Evolutionary conservation across 164 flowering plant genomes (phyloP), one percentile per base, ranked within the genome.

Genomic region (Vitis riparia): DNA sequence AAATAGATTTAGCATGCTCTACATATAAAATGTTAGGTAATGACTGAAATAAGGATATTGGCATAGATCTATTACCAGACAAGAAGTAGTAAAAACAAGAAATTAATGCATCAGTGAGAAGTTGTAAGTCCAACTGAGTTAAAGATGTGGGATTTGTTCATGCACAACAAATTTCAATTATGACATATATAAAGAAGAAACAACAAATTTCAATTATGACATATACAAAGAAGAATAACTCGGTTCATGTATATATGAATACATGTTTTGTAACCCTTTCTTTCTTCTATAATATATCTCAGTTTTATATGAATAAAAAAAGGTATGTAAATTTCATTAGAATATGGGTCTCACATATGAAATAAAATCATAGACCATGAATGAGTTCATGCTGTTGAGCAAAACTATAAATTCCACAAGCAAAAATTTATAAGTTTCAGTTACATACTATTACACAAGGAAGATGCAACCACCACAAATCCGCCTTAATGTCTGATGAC

Each of bases 381-480:
- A 1, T 19, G 17, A 11, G 14, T 8, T 13, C 32, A 55, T 55
- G 59, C 14, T 15, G 2, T 15, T 53, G 11, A 17, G 11, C 12
- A 44, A 48, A 23, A 56, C 9, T 8, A 13, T 14, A 47, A 49
- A 1, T 3, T 19, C 19, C 5, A 12, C 14, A 65, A 59, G 44
- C n/a, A 62, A 60, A 55, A 14, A 32, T 15, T 11, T 63, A 5
- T 48, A 29, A 29, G 52, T 5, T 52, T 12, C 16, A 55, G 56
- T 47, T 51, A 87, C 91, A 9, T 87, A 94, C 98, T 3, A 86
- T 73, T 72, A 87, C 91, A 76, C 82, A 88, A 61, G 89, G 93
- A 78, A 94, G 93, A 53, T 75, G 81, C 68, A 65, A 52, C 98
- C 94, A 89, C 98, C 96, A 90, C 12, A 57, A 44, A 55, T 79